Base-by-base conservation (phyloP, 306 rosid genomes). In the Ammopiptanthus mongolicus region DNA sequence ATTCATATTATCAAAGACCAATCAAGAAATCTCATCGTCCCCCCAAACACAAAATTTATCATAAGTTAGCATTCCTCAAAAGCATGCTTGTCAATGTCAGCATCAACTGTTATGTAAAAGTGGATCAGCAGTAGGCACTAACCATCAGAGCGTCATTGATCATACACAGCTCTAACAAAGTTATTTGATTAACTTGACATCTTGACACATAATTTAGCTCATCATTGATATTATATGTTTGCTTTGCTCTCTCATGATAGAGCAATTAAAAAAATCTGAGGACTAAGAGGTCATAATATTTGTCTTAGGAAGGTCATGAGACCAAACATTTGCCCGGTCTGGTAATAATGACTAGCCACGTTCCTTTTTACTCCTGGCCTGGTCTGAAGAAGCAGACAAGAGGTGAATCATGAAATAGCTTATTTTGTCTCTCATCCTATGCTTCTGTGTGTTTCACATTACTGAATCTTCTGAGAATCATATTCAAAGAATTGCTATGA, bases 401-500 rank as follows among this genome's bases (percentile, higher is more conserved):
- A 3, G 46, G 11, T 10, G n/a, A 3, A 19, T 9, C 14, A 65
- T 19, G 53, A 41, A 39, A 19, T 11, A 19, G 19, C 53, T 41
- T 39, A 41, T 21, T 21, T 8, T 42, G 3, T 15, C 5, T 61
- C 70, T 37, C 31, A 2, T 17, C 21, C 22, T 11, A 14, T 18
- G 12, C 18, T 29, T 19, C 6, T n/a, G 11, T 12, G n/a, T n/a
- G n/a, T n/a, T n/a, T n/a, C n/a, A n/a, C n/a, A n/a, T n/a, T n/a
- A n/a, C n/a, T n/a, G n/a, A 69, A 56, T 19, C 18, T 34, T 44
- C 66, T 29, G 18, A 10, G 25, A 52, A 57, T 48, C 6, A n/a
- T n/a, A n/a, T n/a, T n/a, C n/a, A 73, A 25, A 23, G 74, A 81
- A 76, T 64, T 21, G 29, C 21, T 55, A 44, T 44, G 21, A 76